Conservation (phyloP, 1,139 yeast genomes). For the Zygoascus hellenicus region DNA sequence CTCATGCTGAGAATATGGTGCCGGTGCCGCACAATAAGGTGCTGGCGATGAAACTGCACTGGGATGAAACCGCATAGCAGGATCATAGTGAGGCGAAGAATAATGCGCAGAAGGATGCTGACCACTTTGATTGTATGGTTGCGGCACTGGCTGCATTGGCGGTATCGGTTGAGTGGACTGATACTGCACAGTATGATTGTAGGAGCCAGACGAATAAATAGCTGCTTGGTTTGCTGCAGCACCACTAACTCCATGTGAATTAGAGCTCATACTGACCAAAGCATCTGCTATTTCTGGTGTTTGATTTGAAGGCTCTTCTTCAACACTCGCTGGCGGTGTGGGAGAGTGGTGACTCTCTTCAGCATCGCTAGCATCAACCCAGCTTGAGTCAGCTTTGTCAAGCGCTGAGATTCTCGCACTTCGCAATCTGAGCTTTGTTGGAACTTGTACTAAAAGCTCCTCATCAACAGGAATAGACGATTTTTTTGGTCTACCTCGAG, state of each 20-base stretch:
- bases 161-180: too few relatives aligned
- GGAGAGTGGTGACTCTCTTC: background rate
- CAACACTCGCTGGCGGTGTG: background rate
- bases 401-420: background rate
- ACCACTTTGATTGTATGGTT: background rate
- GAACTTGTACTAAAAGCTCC: slow-evolving; percentile 1
- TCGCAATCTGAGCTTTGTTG: slow-evolving; percentile 5
- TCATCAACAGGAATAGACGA: background rate
- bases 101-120: too few relatives aligned
- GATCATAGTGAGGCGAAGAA: too few relatives aligned
- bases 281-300: slow-evolving; percentile 5
- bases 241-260: too few relatives aligned
- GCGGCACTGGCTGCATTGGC: background rate
- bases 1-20: too few relatives aligned
- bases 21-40: too few relatives aligned
- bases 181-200: too few relatives aligned
- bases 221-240: too few relatives aligned
- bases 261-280: slow-evolving; percentile 3
- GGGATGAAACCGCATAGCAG: too few relatives aligned
- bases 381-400: background rate
- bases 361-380: background rate
- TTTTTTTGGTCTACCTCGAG: slow-evolving; percentile 12
- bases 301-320: background rate
- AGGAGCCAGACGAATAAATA: too few relatives aligned
- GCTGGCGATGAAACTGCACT: too few relatives aligned